These are phyloP conservation scores for Yamadazyma aaseri DNA, from an alignment of 1,139 yeast species.

Conservation along the genomic window DNA sequence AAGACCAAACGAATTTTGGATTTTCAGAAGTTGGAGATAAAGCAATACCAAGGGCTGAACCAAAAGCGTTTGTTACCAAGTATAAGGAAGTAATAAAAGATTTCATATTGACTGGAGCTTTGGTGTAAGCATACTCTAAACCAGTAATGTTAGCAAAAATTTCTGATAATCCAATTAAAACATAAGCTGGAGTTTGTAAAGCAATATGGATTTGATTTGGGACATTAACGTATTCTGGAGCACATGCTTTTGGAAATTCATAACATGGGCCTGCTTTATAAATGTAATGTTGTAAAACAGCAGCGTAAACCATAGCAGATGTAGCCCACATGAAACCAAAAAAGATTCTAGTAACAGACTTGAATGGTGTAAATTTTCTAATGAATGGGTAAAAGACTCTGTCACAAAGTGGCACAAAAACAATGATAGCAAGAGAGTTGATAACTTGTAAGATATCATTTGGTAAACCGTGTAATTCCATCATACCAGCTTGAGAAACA, in stretches of 20 bases:
- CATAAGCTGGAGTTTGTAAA: constrained; percentile 62
- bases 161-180: constrained; percentile 61
- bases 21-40: constrained; percentile 62
- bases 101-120: constrained; percentile 66
- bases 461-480: constrained; percentile 64
- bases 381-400: constrained; percentile 53
- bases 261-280: constrained; percentile 80
- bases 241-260: constrained; percentile 48
- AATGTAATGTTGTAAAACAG: constrained; percentile 73
- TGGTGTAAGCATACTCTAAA: constrained; percentile 67
- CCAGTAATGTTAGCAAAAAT: constrained; percentile 68
- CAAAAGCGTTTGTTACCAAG: constrained; percentile 61
- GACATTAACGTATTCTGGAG: constrained; percentile 22
- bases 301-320: constrained; percentile 74
- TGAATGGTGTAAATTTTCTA: constrained; percentile 56
- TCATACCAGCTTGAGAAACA: constrained; percentile 62
- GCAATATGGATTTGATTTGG: constrained; percentile 62
- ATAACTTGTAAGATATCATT: constrained; percentile 65
- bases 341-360: constrained; percentile 70
- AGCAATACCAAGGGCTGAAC: constrained; percentile 74
- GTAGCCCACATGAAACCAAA: constrained; percentile 75
- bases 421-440: constrained; percentile 59
- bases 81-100: constrained; percentile 64
- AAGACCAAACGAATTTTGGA: constrained; percentile 70
- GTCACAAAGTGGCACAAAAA: constrained; percentile 63